phyloP scores from a whole-genome alignment of 2,329 filamentous ascomycete species.

The Phyllosticta citrichinensis region DNA sequence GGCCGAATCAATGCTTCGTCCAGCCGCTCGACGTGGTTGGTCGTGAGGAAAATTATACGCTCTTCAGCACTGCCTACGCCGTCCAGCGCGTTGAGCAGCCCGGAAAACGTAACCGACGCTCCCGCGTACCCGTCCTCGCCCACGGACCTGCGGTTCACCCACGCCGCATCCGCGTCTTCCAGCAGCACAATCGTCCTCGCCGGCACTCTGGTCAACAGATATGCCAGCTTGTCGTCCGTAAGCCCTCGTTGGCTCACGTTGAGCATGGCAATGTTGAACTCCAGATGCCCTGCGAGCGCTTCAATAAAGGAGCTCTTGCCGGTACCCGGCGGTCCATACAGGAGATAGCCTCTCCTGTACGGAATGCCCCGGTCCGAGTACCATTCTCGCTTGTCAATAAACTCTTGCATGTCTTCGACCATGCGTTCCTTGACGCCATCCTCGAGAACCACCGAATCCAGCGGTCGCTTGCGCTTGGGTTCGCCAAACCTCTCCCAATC shows the following conservation, averaged over 20 bases:
- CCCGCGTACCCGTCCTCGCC: constrained; percentile 78
- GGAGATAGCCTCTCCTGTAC: constrained; percentile 77
- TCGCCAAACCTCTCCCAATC: constrained; percentile 81
- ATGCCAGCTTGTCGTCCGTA: constrained; percentile 80
- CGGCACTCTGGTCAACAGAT: constrained; percentile 76
- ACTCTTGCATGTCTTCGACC: constrained; percentile 71
- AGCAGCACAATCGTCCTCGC: constrained; percentile 71
- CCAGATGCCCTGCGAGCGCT: constrained; percentile 81
- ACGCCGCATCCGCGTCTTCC: constrained; percentile 87
- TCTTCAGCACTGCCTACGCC: constrained; percentile 93
- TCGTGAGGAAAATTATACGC: constrained; percentile 85
- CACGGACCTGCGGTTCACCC: constrained; percentile 66
- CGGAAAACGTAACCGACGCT: constrained; percentile 87
- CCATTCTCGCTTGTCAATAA: constrained; percentile 70
- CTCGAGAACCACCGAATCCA: constrained; percentile 81
- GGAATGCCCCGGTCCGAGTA: constrained; percentile 92
- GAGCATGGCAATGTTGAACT: constrained; percentile 86
- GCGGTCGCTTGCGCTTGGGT: constrained; percentile 73
- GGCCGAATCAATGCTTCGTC: constrained; percentile 85
- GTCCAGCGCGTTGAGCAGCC: constrained; percentile 61
- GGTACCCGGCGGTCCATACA: constrained; percentile 82
- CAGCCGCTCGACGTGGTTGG: constrained; percentile 83
- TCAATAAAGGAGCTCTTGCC: constrained; percentile 97
- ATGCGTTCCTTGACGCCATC: constrained; percentile 73
- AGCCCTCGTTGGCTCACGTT: constrained; percentile 84